These are phyloP conservation scores for Alnus glutinosa DNA, from an alignment of 306 rosid species.

Conservation along the genomic window DNA sequence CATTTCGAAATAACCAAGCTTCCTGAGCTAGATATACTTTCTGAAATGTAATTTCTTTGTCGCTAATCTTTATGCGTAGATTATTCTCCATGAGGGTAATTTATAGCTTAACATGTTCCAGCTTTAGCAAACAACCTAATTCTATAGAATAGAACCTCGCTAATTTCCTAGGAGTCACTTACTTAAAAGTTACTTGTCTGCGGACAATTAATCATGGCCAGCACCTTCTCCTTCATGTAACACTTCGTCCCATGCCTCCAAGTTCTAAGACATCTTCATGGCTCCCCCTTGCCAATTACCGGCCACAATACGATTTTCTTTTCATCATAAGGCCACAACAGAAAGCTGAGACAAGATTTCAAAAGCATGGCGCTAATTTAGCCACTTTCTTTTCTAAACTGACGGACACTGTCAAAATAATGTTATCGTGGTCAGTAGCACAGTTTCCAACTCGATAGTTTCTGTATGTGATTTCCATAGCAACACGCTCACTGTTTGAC, in stretches of 20 bases:
- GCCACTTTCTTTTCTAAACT: background rate
- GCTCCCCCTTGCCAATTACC: background rate
- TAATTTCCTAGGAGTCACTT: background rate
- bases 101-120: background rate
- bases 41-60: too few species aligned
- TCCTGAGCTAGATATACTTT: too few species aligned
- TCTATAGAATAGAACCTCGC: background rate
- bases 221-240: background rate
- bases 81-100: background rate
- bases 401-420: background rate
- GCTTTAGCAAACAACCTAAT: background rate
- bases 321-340: background rate
- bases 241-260: background rate
- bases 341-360: background rate
- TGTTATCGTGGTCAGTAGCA: background rate
- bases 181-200: background rate
- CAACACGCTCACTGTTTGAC: background rate
- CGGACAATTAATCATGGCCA: background rate
- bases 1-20: too few species aligned
- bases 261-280: background rate
- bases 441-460: background rate
- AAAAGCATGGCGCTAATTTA: too few species aligned
- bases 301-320: background rate
- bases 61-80: too few species aligned
- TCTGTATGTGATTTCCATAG: background rate